Evolutionary conservation across 108 stramenopile species (phyloP), one percentile per base, ranked within the genome.

Genomic region (Discostella pseudostelligera): DNA sequence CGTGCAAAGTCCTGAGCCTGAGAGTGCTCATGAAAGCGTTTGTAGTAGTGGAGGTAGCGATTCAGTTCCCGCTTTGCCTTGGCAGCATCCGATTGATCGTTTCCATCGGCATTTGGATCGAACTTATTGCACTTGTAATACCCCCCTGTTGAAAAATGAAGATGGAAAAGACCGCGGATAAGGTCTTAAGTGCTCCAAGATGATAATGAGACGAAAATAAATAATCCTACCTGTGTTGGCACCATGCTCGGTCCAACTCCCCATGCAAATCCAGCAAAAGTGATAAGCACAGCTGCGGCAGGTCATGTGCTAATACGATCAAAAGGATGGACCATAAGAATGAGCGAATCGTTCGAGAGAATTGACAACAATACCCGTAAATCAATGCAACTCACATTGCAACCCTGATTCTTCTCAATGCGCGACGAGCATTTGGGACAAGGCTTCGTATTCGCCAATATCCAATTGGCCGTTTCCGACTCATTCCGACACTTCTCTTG

Each of bases 191-290:
- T n/a, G n/a, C n/a, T 7, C 20, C 11, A 22, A 48, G 47, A 22
- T 48, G 46, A 13, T 24, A 8, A 7, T 20, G 12, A 12, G 47
- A 48, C 22, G 24, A 22, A 48, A 21, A 19, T 10, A 1, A 10
- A 48, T 24, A 48, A 5, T 0, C 47, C 47, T 48, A 13, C 99
- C 99, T 7, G 97, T 98, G 61, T 83, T 95, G 39, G 96, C 86
- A 1, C 98, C 99, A 75, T 99, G 99, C 24, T 92, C 90, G 8
- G 49, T 48, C 99, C 99, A 99, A 59, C 88, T 76, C 7, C 93
- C 95, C 87, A 94, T 82, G 68, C 99, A 99, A 65, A 99, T 98
- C 99, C 99, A 99, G 83, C 99, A 99, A 68, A 99, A 99, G 70
- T 99, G 98, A 61, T 81, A 63, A 56, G 82, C 76, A 61, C 83